These are phyloP conservation scores for Aspergillus arachidicola DNA, from an alignment of 2,329 filamentous ascomycete genomes.

Conservation along the genomic window DNA sequence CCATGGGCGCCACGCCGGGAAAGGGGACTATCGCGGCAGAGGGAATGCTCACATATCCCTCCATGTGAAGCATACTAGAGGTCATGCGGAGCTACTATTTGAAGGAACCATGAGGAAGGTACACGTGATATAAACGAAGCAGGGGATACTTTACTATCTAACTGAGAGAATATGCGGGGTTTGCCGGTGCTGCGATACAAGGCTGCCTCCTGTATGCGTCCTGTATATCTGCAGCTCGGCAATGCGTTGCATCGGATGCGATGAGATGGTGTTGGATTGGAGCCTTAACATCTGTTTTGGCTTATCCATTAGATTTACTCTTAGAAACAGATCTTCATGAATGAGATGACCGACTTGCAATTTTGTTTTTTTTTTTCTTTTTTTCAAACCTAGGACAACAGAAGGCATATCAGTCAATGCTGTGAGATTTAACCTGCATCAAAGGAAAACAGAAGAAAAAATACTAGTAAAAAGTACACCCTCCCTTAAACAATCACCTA, in stretches of 20 bases:
- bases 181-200: background rate
- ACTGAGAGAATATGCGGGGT: background rate
- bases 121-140: background rate
- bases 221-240: background rate
- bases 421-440: background rate
- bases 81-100: background rate
- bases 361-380: background rate
- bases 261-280: background rate
- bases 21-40: background rate
- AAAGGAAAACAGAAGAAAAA: background rate
- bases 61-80: background rate
- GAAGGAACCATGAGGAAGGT: background rate
- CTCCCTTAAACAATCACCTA: too few species aligned
- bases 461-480: background rate
- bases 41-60: background rate
- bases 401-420: background rate
- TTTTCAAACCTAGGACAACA: background rate
- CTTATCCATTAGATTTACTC: constrained; percentile 1
- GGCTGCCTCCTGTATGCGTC: constrained; percentile 1
- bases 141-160: background rate
- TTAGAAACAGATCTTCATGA: background rate
- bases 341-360: background rate
- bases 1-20: background rate
- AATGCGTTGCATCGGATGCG: background rate
- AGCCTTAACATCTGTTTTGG: background rate